These are phyloP conservation scores for Colletotrichum noveboracense DNA, from an alignment of 2,329 filamentous ascomycete species.

Conservation along the genomic window DNA sequence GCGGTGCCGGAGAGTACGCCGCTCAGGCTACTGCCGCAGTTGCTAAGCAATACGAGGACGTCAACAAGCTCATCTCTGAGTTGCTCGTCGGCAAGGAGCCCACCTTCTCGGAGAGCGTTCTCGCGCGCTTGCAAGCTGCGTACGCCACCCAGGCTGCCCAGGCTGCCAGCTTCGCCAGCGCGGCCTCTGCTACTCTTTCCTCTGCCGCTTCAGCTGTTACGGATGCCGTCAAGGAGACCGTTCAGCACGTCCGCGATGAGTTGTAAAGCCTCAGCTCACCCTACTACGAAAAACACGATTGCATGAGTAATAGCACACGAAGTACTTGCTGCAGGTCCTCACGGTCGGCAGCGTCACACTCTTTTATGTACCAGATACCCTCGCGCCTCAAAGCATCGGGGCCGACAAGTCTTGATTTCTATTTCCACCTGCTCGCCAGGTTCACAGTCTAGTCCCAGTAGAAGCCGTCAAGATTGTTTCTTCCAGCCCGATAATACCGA, in stretches of 20 bases:
- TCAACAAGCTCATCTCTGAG: conserved; percentile 78
- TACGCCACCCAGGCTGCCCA: conserved; percentile 72
- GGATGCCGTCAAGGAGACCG: conserved; percentile 46
- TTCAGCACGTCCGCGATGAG: conserved; percentile 43
- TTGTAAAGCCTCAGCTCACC: conserved; percentile 32
- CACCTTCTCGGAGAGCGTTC: conserved; percentile 81
- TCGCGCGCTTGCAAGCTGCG: conserved; percentile 72
- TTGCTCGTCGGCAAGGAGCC: conserved; percentile 79
- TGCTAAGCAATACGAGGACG: conserved; percentile 67
- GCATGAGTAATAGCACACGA: conserved; percentile 21
- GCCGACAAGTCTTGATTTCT: conserved; percentile 19
- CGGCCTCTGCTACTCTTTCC: conserved; percentile 30
- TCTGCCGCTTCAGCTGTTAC: conserved; percentile 33
- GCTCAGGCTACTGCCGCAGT: conserved; percentile 60
- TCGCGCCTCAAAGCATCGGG: conserved; percentile 8
- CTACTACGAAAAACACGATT: conserved; percentile 10
- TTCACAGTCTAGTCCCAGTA: background rate
- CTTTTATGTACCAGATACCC: conserved; percentile 22
- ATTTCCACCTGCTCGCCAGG: conserved; percentile 9
- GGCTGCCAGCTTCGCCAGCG: conserved; percentile 47
- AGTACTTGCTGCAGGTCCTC: background rate
- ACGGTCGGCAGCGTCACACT: background rate
- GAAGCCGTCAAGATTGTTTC: background rate
- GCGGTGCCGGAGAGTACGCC: conserved; percentile 60
- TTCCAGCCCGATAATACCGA: background rate